These are phyloP conservation scores for Pelargonium fulgidum DNA, from an alignment of 441 rosid species.

Conservation along the genomic window DNA sequence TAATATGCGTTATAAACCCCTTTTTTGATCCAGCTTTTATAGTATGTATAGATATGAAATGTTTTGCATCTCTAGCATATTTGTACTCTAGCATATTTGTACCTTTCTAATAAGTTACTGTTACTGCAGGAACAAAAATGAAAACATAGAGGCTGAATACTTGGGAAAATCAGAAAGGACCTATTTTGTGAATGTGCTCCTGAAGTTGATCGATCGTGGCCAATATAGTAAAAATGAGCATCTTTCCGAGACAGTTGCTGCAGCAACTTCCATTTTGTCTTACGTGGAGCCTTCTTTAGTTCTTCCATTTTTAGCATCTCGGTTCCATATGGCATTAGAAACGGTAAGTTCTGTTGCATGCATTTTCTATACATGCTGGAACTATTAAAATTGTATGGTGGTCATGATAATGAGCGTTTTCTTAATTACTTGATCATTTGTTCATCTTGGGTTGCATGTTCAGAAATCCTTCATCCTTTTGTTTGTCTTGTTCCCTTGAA, in stretches of 20 bases:
- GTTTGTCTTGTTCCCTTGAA: slow-evolving; percentile 23
- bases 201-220: slow-evolving; percentile 93
- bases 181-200: slow-evolving; percentile 61
- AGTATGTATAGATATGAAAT: too few species aligned
- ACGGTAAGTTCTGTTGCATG: slow-evolving; percentile 67
- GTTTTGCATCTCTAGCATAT: too few species aligned
- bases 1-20: too few species aligned
- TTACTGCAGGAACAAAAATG: slow-evolving; percentile 46
- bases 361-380: slow-evolving; percentile 17
- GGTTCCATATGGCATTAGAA: slow-evolving; percentile 97
- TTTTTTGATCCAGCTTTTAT: too few species aligned
- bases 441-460: slow-evolving; percentile 6
- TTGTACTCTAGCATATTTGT: slow-evolving; percentile 25
- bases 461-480: slow-evolving; percentile 16
- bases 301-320: slow-evolving; percentile 88
- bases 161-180: slow-evolving; percentile 71
- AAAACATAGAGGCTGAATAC: slow-evolving; percentile 34
- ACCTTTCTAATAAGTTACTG: slow-evolving; percentile 25
- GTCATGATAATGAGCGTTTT: not conserved
- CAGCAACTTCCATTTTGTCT: slow-evolving; percentile 87
- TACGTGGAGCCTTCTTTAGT: slow-evolving; percentile 94
- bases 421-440: slow-evolving; percentile 2
- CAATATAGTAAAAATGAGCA: slow-evolving; percentile 98
- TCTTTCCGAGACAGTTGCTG: slow-evolving; percentile 98
- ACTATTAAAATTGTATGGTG: slow-evolving; percentile 15